Conservation (phyloP, 2,329 filamentous ascomycete species). For the Ceratocystiopsis minuta region DNA sequence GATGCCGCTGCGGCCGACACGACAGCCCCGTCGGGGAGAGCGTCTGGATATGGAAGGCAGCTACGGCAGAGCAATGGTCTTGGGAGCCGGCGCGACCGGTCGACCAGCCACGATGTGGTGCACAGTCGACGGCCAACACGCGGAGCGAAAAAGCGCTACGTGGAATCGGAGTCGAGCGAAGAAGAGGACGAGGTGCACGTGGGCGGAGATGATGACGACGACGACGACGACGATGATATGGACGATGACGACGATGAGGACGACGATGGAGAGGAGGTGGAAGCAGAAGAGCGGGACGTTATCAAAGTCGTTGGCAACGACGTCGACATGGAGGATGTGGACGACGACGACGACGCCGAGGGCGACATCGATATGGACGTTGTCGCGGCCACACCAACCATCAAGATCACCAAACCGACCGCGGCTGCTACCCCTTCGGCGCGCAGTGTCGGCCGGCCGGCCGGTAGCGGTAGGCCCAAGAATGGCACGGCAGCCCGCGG, state of each 20-base stretch:
- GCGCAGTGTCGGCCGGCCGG: background rate
- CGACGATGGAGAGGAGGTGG: constrained; percentile 11
- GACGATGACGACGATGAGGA: constrained; percentile 26
- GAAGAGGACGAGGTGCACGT: constrained; percentile 5
- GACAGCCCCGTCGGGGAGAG: too few relatives aligned
- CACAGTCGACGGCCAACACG: constrained; percentile 31
- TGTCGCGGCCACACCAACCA: constrained; percentile 20
- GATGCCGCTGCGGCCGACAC: too few relatives aligned
- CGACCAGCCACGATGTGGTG: constrained; percentile 28
- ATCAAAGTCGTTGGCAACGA: constrained; percentile 11
- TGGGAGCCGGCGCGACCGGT: constrained; percentile 17
- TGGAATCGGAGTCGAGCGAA: constrained; percentile 29
- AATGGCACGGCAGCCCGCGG: constrained; percentile 6
- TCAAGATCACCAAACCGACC: constrained; percentile 29
- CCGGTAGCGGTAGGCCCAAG: background rate
- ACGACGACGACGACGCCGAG: constrained; percentile 21
- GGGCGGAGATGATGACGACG: constrained; percentile 2
- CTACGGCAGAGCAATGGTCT: too few relatives aligned
- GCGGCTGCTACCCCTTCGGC: constrained; percentile 10
- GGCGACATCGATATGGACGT: constrained; percentile 25
- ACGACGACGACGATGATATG: constrained; percentile 10
- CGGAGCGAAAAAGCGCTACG: constrained; percentile 39
- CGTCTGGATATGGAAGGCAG: too few relatives aligned
- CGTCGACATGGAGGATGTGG: constrained; percentile 24
- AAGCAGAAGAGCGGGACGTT: constrained; percentile 12